Conservation (phyloP, 345 rosid genomes). For the Salix udensis region DNA sequence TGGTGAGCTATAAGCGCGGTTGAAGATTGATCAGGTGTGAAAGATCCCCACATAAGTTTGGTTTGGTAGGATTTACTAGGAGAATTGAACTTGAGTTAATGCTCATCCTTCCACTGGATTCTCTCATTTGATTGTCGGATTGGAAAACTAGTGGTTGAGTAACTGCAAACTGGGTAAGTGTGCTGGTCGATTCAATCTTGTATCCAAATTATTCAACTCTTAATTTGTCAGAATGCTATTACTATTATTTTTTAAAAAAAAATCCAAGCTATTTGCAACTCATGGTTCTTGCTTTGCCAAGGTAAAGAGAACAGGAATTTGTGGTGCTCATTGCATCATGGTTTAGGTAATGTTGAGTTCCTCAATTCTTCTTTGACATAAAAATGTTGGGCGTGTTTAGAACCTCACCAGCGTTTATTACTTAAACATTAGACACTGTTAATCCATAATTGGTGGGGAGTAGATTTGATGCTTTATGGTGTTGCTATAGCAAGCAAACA, state of each 20-base stretch:
- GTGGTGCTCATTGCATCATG: neutral
- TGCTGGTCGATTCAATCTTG: neutral
- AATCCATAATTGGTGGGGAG: neutral
- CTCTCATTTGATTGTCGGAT: neutral
- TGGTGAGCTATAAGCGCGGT: neutral
- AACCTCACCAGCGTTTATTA: neutral
- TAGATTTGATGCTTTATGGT: neutral
- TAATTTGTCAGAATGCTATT: neutral
- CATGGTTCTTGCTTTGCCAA: neutral
- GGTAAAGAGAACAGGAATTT: no score
- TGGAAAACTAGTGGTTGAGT: neutral
- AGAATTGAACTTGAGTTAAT: neutral
- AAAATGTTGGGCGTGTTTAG: neutral
- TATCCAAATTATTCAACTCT: neutral
- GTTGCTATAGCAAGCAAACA: neutral
- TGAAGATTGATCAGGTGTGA: neutral
- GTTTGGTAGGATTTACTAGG: neutral
- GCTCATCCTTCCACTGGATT: neutral
- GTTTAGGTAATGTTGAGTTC: neutral
- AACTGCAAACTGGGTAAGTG: no score
- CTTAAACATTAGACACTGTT: neutral
- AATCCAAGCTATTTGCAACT: neutral
- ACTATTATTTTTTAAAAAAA: no score
- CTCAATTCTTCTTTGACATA: neutral
- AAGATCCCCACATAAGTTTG: neutral